A percentile compares a stretch with the other conserved stretches of the same genome.
Evolutionary conservation across 106 monocot species (phyloP).

Genomic region (Allium sativum): DNA sequence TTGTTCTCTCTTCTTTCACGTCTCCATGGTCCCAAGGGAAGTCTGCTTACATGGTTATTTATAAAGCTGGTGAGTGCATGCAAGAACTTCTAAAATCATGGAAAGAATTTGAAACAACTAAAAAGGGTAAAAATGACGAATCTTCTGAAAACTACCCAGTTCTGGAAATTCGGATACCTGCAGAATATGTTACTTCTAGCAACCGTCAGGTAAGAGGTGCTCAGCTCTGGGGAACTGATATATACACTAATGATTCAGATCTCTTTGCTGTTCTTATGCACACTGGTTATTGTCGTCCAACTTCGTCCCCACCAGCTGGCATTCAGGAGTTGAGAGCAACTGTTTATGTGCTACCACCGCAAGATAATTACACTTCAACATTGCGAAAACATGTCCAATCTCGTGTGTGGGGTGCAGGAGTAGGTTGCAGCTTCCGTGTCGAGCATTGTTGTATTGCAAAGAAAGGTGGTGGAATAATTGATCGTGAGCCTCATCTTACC

Average conservation of each 20-base stretch:
- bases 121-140: constrained; percentile 43
- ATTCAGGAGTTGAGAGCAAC: constrained; percentile 77
- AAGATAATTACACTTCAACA: constrained; percentile 71
- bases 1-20: no score
- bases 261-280: constrained; percentile 99
- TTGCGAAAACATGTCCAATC: constrained; percentile 88
- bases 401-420: constrained; percentile 83
- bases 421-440: constrained; percentile 70
- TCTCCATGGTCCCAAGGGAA: constrained; percentile 36
- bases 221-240: constrained; percentile 95
- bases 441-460: constrained; percentile 79
- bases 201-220: constrained; percentile 96
- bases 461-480: constrained; percentile 87
- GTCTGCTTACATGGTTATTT: constrained; percentile 51
- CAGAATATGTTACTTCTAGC: constrained; percentile 84
- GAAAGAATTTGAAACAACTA: constrained; percentile 75
- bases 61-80: constrained; percentile 92
- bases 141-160: constrained; percentile 50
- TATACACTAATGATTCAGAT: constrained; percentile 95
- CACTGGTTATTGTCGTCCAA: constrained; percentile 81
- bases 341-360: constrained; percentile 61
- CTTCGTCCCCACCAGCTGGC: constrained; percentile 54
- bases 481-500: constrained; percentile 69
- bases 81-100: constrained; percentile 91
- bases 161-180: constrained; percentile 85